Evolutionary conservation across 2,329 filamentous ascomycete species (phyloP).

Genomic region (Aspergillus fumigatiaffinis): DNA sequence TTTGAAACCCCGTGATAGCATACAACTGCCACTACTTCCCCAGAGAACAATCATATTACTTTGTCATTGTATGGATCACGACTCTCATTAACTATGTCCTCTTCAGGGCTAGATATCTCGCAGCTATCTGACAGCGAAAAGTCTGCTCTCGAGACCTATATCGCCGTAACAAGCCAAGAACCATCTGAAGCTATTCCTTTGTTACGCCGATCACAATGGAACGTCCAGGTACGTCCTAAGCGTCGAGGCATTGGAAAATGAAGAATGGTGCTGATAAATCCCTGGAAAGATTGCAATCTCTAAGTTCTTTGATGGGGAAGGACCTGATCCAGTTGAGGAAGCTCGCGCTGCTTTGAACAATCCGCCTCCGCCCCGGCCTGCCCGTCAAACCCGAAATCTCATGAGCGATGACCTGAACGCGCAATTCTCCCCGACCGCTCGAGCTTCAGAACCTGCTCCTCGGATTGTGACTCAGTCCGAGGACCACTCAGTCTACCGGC

Average conservation of each 20-base stretch:
- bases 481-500: constrained; percentile 61
- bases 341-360: constrained; percentile 61
- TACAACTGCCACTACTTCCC: not conserved
- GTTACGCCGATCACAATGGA: constrained; percentile 88
- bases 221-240: constrained; percentile 64
- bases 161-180: constrained; percentile 80
- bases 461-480: constrained; percentile 75
- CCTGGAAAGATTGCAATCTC: constrained; percentile 76
- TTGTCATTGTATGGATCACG: constrained; percentile 18
- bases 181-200: constrained; percentile 71
- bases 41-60: not conserved
- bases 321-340: constrained; percentile 74
- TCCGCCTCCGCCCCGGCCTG: constrained; percentile 57
- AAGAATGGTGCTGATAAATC: constrained; percentile 12
- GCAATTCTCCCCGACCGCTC: constrained; percentile 30
- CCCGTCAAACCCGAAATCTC: constrained; percentile 69
- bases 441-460: constrained; percentile 66
- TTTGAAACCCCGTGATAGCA: not conserved
- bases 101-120: constrained; percentile 50
- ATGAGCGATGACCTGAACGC: constrained; percentile 44
- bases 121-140: constrained; percentile 75
- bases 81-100: constrained; percentile 40
- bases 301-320: constrained; percentile 97
- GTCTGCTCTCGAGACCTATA: constrained; percentile 81
- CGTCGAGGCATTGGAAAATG: not conserved